Conservation (phyloP, 108 stramenopile genomes). For the Pelagomonas calceolata region DNA sequence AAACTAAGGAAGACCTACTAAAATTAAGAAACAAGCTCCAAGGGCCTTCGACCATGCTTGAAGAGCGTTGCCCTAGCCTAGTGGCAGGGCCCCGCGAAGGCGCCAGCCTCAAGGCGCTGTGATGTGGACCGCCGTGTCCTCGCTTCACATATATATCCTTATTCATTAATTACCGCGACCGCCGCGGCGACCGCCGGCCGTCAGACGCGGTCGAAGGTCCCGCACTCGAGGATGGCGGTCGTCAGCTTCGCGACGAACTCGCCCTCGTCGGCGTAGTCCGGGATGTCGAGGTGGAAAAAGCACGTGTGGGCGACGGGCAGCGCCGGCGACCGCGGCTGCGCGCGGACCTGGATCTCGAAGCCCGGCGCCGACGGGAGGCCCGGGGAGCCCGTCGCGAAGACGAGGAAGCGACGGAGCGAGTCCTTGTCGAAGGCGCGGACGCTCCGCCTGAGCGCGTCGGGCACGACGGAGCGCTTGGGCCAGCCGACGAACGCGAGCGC, state of each 20-base stretch:
- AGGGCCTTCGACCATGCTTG: too few relatives aligned
- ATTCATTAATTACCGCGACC: too few relatives aligned
- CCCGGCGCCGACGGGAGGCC: background rate
- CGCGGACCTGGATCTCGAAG: constrained; percentile 20
- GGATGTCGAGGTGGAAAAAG: constrained; percentile 88
- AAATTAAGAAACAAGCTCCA: too few relatives aligned
- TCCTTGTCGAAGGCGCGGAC: constrained; percentile 24
- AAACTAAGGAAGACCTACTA: too few relatives aligned
- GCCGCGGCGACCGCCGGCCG: too few relatives aligned
- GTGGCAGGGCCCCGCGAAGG: too few relatives aligned
- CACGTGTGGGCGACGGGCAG: constrained; percentile 91
- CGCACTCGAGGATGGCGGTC: constrained; percentile 80
- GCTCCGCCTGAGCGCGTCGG: constrained; percentile 7
- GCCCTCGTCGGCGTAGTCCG: constrained; percentile 69
- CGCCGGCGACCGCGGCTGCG: constrained; percentile 4
- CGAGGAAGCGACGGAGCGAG: constrained; percentile 23
- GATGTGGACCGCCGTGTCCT: too few relatives aligned
- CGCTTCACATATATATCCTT: too few relatives aligned
- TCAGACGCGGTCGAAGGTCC: constrained; percentile 23
- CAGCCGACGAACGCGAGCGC: constrained; percentile 5
- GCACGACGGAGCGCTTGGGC: too few relatives aligned
- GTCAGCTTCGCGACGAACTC: constrained; percentile 80
- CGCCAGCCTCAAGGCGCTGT: too few relatives aligned
- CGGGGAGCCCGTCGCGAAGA: constrained; percentile 19
- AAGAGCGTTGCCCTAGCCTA: too few relatives aligned